Evolutionary conservation across 225 moss, liverwort and hornwort genomes (phyloP).

Genomic region (Lunularia cruciata): DNA sequence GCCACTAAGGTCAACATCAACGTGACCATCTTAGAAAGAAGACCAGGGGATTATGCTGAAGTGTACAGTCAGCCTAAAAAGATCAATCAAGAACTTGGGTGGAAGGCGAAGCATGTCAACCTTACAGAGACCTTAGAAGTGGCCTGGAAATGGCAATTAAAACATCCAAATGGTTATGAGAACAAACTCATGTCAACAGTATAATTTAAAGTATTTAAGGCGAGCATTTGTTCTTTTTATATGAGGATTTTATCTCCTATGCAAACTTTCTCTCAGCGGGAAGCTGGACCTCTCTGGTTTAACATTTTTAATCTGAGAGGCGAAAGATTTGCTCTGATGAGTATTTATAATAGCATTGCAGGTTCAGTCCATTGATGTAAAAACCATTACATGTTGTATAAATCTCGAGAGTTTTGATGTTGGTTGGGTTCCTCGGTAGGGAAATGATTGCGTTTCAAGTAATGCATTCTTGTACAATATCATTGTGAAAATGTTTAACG

Average conservation of each 20-base stretch:
- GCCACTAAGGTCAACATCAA: constrained; percentile 74
- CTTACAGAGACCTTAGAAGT: constrained; percentile 68
- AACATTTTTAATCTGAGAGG: neutral
- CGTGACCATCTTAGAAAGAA: constrained; percentile 55
- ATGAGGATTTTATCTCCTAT: neutral
- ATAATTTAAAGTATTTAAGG: too few relatives aligned
- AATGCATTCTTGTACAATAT: too few relatives aligned
- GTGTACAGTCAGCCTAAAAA: constrained; percentile 85
- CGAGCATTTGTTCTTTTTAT: neutral
- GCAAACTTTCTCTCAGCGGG: constrained; percentile 1
- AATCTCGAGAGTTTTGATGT: too few relatives aligned
- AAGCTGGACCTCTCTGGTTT: neutral
- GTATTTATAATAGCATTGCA: neutral
- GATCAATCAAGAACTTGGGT: constrained; percentile 64
- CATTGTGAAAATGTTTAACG: too few relatives aligned
- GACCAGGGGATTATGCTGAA: constrained; percentile 89
- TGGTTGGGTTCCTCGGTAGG: too few relatives aligned
- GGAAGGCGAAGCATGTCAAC: constrained; percentile 71
- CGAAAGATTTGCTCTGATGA: neutral
- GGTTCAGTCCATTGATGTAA: neutral
- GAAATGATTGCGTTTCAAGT: too few relatives aligned
- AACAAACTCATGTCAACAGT: constrained; percentile 41
- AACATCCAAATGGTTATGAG: constrained; percentile 70
- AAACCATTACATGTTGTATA: neutral
- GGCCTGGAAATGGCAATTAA: constrained; percentile 84